A percentile compares a stretch with the other conserved stretches of the same genome.
These are phyloP conservation scores for Leishmania amazonensis DNA, from an alignment of 208 protist species.

Conservation along the genomic window DNA sequence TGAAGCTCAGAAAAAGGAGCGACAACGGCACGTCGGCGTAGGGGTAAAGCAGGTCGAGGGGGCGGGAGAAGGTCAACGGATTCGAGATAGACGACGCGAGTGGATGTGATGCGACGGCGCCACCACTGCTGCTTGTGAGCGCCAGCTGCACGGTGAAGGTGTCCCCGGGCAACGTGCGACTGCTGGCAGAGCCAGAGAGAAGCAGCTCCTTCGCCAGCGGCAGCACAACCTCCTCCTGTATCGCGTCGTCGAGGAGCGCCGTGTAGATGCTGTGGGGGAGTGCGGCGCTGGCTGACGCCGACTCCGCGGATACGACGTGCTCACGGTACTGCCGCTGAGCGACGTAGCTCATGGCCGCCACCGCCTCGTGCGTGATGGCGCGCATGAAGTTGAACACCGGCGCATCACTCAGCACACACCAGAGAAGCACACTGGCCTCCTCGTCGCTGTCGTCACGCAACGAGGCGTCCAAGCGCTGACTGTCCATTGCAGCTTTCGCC, in stretches of 20 bases:
- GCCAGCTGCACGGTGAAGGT: constrained; percentile 31
- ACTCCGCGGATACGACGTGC: neutral
- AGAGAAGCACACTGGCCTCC: constrained; percentile 37
- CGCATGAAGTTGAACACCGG: constrained; percentile 66
- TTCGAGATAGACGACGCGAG: constrained; percentile 16
- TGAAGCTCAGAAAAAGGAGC: constrained; percentile 66
- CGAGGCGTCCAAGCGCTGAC: constrained; percentile 3
- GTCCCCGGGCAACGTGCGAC: constrained; percentile 29
- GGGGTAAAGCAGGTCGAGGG: constrained; percentile 47
- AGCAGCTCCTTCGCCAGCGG: constrained; percentile 33
- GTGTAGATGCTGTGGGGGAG: constrained; percentile 6
- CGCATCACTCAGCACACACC: constrained; percentile 47
- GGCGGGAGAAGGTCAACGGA: constrained; percentile 39
- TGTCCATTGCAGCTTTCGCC: neutral
- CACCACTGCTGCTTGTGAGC: constrained; percentile 8
- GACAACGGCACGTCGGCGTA: constrained; percentile 54
- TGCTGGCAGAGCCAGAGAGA: constrained; percentile 19
- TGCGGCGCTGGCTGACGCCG: neutral
- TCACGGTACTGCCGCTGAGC: constrained; percentile 24
- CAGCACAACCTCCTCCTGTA: constrained; percentile 31
- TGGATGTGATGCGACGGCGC: constrained; percentile 6
- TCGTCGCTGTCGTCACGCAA: constrained; percentile 2
- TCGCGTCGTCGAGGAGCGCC: constrained; percentile 10
- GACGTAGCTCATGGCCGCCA: constrained; percentile 33
- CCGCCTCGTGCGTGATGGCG: constrained; percentile 40